Percentiles rank a stretch among this genome's conserved stretches.
Conservation (phyloP, 768 basidiomycete genomes). For the Russula foetens region DNA sequence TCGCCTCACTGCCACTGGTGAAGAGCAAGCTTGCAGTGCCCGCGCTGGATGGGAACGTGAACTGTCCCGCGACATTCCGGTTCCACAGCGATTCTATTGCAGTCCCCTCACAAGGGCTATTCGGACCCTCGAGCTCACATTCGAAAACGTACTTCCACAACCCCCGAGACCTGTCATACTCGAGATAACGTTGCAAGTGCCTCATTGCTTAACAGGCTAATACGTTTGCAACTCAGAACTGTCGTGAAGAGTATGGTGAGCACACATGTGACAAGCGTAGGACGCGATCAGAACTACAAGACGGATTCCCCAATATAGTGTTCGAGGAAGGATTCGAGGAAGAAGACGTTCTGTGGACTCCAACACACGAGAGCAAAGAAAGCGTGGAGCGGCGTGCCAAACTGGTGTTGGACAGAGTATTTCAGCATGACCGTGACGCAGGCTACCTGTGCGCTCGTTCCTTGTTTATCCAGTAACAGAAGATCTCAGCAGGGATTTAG, state of each 20-base stretch:
- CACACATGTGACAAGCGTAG: conserved; percentile 19
- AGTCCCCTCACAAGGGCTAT: conserved; percentile 18
- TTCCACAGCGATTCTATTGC: conserved; percentile 14
- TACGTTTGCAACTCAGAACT: conserved; percentile 1
- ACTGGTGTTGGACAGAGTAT: conserved; percentile 14
- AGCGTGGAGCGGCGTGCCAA: conserved; percentile 12
- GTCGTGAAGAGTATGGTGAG: conserved; percentile 14
- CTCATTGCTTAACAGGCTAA: background rate
- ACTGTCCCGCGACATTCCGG: conserved; percentile 1
- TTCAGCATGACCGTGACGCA: conserved; percentile 3
- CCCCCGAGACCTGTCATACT: conserved; percentile 13
- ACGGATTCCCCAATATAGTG: conserved; percentile 12
- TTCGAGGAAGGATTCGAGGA: conserved; percentile 20
- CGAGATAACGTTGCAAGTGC: conserved; percentile 5
- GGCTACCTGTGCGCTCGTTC: conserved; percentile 11
- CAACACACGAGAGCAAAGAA: conserved; percentile 1
- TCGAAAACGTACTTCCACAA: conserved; percentile 5
- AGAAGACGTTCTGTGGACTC: conserved; percentile 14
- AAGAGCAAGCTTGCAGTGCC: conserved; percentile 16
- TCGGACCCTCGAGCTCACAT: conserved; percentile 17
- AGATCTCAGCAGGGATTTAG: background rate
- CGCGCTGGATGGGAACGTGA: conserved; percentile 17
- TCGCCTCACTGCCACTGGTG: conserved; percentile 14
- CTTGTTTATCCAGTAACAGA: background rate
- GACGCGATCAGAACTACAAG: conserved; percentile 9